These are phyloP conservation scores for Oxalis stricta DNA, from an alignment of 441 rosid species.

Conservation along the genomic window DNA sequence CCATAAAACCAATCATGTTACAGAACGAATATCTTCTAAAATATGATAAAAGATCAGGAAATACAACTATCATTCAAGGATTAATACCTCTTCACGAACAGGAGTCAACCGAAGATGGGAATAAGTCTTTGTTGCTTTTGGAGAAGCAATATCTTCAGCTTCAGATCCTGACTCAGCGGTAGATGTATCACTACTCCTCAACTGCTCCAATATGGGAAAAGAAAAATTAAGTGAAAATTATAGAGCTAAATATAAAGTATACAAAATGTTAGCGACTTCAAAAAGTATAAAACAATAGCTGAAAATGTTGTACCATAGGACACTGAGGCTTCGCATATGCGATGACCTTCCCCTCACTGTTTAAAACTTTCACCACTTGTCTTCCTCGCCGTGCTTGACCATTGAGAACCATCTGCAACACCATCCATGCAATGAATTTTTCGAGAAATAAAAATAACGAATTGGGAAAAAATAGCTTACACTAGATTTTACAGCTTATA, in stretches of 20 bases:
- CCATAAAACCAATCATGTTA: background rate
- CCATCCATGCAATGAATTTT: conserved; percentile 10
- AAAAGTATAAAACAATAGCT: conserved; percentile 1
- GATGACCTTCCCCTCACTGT: conserved; percentile 80
- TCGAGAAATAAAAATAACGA: conserved; percentile 2
- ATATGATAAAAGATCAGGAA: no score
- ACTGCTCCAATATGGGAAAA: conserved; percentile 23
- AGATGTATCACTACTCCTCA: conserved; percentile 90
- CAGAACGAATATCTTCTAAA: background rate
- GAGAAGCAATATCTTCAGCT: conserved; percentile 88
- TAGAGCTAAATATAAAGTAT: background rate
- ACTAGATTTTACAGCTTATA: conserved; percentile 1
- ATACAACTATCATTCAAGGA: no score
- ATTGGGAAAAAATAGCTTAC: background rate
- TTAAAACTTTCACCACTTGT: conserved; percentile 85
- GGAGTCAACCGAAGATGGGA: conserved; percentile 92
- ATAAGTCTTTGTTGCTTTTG: conserved; percentile 76
- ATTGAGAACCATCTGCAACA: conserved; percentile 68
- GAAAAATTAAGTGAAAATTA: conserved; percentile 1
- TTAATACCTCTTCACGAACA: conserved; percentile 98
- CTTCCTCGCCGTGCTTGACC: conserved; percentile 62
- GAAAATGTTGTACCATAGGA: conserved; percentile 40
- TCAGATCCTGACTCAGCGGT: conserved; percentile 98
- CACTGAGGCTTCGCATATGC: conserved; percentile 80
- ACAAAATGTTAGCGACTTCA: background rate